These are phyloP conservation scores for Escovopsis sp. DNA, from an alignment of 2,329 filamentous ascomycete genomes.

Conservation along the genomic window DNA sequence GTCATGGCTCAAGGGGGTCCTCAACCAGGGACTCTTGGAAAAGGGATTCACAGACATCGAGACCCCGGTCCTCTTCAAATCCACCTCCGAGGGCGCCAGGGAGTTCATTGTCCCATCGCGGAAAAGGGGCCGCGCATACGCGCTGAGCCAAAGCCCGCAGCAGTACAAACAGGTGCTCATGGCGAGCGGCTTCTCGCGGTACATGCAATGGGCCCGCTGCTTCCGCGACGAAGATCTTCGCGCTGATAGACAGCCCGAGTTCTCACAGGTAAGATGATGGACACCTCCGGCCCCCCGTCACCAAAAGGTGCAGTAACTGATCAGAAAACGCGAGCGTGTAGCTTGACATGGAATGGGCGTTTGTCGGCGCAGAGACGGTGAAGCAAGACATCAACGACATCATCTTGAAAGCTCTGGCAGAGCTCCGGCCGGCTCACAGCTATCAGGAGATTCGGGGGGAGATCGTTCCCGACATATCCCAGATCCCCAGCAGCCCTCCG, in stretches of 20 bases:
- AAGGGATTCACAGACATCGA: slow-evolving; percentile 66
- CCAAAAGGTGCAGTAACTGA: background rate
- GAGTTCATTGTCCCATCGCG: slow-evolving; percentile 91
- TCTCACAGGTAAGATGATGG: slow-evolving; percentile 54
- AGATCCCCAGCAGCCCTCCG: slow-evolving; percentile 10
- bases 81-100: slow-evolving; percentile 85
- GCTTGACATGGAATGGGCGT: slow-evolving; percentile 90
- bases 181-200: slow-evolving; percentile 68
- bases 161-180: slow-evolving; percentile 98
- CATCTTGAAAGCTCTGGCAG: slow-evolving; percentile 15
- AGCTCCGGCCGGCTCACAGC: slow-evolving; percentile 22
- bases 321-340: slow-evolving; percentile 18
- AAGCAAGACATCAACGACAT: slow-evolving; percentile 22
- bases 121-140: slow-evolving; percentile 63
- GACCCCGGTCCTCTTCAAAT: slow-evolving; percentile 92
- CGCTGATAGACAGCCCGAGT: slow-evolving; percentile 89
- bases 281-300: background rate
- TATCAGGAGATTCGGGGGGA: slow-evolving; percentile 47
- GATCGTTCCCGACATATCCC: slow-evolving; percentile 17
- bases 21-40: slow-evolving; percentile 38
- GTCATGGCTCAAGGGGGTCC: slow-evolving; percentile 38
- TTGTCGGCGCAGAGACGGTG: slow-evolving; percentile 40
- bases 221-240: slow-evolving; percentile 91
- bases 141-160: slow-evolving; percentile 88
- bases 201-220: slow-evolving; percentile 88